These are phyloP conservation scores for Miamiensis avidus DNA, from an alignment of 169 alveolate genomes.

Conservation along the genomic window DNA sequence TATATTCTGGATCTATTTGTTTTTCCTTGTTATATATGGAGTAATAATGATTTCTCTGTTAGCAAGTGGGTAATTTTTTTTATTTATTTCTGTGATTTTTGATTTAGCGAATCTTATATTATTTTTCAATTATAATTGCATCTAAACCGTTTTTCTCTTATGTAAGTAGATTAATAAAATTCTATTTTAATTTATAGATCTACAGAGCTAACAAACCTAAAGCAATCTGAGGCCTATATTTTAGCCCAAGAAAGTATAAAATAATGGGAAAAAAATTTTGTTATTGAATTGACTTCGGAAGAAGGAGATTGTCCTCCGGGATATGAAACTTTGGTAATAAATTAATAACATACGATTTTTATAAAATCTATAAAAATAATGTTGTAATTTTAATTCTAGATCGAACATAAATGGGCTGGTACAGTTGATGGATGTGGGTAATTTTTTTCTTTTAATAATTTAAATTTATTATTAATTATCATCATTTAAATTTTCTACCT, in stretches of 20 bases:
- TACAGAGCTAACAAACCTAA: neutral
- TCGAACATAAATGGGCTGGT: neutral
- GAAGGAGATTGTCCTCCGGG: neutral
- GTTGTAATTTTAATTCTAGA: neutral
- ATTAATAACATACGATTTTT: too few relatives aligned
- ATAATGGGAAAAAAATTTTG: neutral
- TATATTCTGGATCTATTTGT: neutral
- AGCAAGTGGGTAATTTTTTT: neutral
- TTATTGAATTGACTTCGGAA: neutral
- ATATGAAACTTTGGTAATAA: neutral
- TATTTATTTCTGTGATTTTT: too few relatives aligned
- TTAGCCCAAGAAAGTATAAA: neutral
- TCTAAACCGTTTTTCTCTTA: too few relatives aligned
- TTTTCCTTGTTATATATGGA: neutral
- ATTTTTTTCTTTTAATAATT: too few relatives aligned
- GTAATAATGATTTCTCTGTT: neutral
- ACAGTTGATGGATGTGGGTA: neutral
- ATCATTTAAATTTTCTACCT: too few relatives aligned
- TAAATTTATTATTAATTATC: too few relatives aligned
- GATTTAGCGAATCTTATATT: too few relatives aligned
- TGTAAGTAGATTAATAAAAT: too few relatives aligned
- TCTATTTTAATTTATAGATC: too few relatives aligned
- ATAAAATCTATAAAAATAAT: too few relatives aligned
- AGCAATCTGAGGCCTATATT: neutral
- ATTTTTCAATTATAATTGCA: too few relatives aligned